Conservation (phyloP, 441 rosid species). For the Sinapis alba region DNA sequence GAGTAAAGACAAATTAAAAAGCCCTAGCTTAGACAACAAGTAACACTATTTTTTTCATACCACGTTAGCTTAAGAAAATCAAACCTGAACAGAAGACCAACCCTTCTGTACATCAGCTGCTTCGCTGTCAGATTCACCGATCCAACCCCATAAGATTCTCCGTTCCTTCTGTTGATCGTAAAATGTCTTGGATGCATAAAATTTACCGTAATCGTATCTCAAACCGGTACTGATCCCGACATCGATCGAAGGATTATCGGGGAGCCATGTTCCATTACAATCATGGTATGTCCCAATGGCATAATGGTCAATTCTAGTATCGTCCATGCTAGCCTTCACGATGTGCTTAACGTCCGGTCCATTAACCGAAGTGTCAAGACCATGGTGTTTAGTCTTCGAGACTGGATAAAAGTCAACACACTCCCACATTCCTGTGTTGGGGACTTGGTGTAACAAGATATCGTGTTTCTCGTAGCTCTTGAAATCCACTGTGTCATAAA, state of each 20-base stretch:
- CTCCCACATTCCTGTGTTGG: conserved; percentile 93
- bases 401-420: conserved; percentile 87
- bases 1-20: not conserved
- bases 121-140: conserved; percentile 76
- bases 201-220: conserved; percentile 68
- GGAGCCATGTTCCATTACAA: conserved; percentile 55
- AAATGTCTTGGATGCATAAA: conserved; percentile 81
- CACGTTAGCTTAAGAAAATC: not conserved
- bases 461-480: conserved; percentile 41
- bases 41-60: not conserved
- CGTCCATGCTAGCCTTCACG: conserved; percentile 78
- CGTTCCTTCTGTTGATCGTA: conserved; percentile 61
- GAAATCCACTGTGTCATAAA: conserved; percentile 67
- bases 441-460: conserved; percentile 56
- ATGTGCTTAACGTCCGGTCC: conserved; percentile 71
- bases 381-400: conserved; percentile 48
- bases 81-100: conserved; percentile 93
- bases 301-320: conserved; percentile 61
- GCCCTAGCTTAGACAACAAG: not conserved
- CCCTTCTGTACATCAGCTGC: conserved; percentile 66
- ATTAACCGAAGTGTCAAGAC: conserved; percentile 60
- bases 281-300: conserved; percentile 72
- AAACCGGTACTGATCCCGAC: conserved; percentile 63
- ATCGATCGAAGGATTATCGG: conserved; percentile 65
- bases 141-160: conserved; percentile 81